Evolutionary conservation across 2,329 filamentous ascomycete genomes (phyloP).

Genomic region (Eutypella sp.): DNA sequence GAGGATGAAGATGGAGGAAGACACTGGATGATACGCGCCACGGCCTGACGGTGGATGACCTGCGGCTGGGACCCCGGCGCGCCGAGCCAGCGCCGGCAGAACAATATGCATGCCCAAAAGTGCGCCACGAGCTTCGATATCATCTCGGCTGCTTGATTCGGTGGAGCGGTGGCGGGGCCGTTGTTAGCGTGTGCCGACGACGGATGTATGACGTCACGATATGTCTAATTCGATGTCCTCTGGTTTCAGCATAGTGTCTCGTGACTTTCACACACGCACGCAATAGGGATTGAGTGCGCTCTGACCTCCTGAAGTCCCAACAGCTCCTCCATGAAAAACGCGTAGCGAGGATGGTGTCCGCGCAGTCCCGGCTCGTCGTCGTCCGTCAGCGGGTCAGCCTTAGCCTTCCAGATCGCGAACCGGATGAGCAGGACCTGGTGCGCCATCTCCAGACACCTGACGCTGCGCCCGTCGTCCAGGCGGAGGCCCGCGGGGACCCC

Average conservation of each 20-base stretch:
- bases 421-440: neutral
- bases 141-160: neutral
- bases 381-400: neutral
- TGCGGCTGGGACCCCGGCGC: neutral
- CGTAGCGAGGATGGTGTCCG: neutral
- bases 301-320: neutral
- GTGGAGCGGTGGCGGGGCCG: too few relatives aligned
- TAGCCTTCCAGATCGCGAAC: conserved; percentile 1
- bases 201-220: too few relatives aligned
- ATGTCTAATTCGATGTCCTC: too few relatives aligned
- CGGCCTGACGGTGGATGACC: conserved; percentile 1
- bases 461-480: neutral
- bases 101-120: conserved; percentile 4
- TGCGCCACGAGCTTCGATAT: neutral
- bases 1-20: neutral
- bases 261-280: too few relatives aligned
- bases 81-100: conserved; percentile 6
- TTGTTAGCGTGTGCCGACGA: too few relatives aligned
- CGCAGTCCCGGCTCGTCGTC: neutral
- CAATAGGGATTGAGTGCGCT: too few relatives aligned
- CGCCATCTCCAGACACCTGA: neutral
- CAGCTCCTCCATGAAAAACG: neutral
- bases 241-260: too few relatives aligned
- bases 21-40: neutral
- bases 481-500: neutral